Percentiles rank a stretch among this genome's conserved stretches.
Conservation (phyloP, 768 basidiomycete genomes). For the Pleurotus cornucopiae region DNA sequence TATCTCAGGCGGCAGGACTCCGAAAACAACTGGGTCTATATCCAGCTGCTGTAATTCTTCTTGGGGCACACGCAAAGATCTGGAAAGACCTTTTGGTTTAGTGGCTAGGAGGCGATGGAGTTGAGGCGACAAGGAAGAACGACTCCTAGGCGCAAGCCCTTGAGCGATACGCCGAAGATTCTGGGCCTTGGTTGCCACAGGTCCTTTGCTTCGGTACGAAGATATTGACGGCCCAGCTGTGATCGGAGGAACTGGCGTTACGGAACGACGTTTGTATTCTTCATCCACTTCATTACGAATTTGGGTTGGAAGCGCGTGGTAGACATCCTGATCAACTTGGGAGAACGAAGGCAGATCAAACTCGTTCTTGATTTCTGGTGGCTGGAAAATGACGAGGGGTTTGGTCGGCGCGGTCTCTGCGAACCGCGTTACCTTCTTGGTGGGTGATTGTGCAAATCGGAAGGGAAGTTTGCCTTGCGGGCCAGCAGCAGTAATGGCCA, state of each 20-base stretch:
- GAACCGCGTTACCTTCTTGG: not conserved
- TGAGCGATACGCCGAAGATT: constrained; percentile 57
- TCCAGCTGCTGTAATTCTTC: constrained; percentile 58
- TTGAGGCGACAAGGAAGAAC: constrained; percentile 33
- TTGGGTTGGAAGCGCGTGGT: constrained; percentile 67
- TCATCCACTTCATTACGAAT: constrained; percentile 64
- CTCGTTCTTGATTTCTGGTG: not conserved
- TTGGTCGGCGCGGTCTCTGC: constrained; percentile 10
- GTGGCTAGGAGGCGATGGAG: constrained; percentile 26
- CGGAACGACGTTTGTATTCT: constrained; percentile 61
- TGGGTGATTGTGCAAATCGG: constrained; percentile 19
- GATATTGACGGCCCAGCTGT: constrained; percentile 12
- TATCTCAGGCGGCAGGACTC: constrained; percentile 54
- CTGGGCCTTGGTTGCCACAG: constrained; percentile 14
- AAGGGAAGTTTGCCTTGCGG: constrained; percentile 69
- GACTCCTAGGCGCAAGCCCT: constrained; percentile 57
- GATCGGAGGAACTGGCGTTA: constrained; percentile 35
- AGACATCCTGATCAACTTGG: constrained; percentile 68
- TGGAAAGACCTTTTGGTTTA: constrained; percentile 25
- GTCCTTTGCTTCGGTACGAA: not conserved
- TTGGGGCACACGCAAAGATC: constrained; percentile 42
- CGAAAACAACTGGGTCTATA: constrained; percentile 74
- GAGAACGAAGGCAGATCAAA: constrained; percentile 66
- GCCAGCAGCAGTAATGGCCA: constrained; percentile 22
- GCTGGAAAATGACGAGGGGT: constrained; percentile 3